Evolutionary conservation across 2,329 filamentous ascomycete genomes (phyloP).

Genomic region (Colletotrichum euphorbiae): DNA sequence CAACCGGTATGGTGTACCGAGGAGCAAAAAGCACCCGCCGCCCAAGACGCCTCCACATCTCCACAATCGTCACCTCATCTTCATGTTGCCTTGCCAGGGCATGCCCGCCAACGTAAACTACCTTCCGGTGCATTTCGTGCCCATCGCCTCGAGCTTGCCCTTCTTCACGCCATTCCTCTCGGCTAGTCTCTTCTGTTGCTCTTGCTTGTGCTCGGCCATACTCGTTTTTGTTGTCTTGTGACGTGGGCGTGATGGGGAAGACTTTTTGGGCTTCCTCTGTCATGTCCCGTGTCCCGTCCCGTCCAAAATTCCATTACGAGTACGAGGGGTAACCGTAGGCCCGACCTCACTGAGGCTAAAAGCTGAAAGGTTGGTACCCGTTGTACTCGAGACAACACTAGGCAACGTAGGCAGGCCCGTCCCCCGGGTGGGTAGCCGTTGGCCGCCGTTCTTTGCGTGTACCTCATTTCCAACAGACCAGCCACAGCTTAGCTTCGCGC

Average conservation of each 20-base stretch:
- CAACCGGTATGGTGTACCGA: constrained; percentile 5
- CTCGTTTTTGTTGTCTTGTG: constrained; percentile 12
- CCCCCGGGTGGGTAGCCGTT: constrained; percentile 41
- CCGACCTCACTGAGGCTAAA: constrained; percentile 34
- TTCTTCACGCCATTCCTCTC: neutral
- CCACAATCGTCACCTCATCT: constrained; percentile 39
- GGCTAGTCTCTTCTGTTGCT: neutral
- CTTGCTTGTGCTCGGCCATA: neutral
- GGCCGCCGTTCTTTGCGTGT: constrained; percentile 38
- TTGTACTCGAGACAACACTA: constrained; percentile 38
- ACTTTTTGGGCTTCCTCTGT: neutral
- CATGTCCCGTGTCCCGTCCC: neutral
- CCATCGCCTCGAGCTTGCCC: constrained; percentile 21
- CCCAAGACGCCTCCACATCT: constrained; percentile 35
- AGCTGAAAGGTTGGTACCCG: constrained; percentile 38
- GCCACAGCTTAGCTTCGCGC: constrained; percentile 38
- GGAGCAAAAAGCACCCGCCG: constrained; percentile 27
- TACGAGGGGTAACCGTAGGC: constrained; percentile 13
- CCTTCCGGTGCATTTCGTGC: constrained; percentile 25
- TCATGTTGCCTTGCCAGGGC: constrained; percentile 38
- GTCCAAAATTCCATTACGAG: neutral
- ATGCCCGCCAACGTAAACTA: constrained; percentile 20
- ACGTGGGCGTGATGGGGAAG: constrained; percentile 24
- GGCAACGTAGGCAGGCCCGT: constrained; percentile 27
- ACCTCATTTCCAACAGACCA: constrained; percentile 40